A percentile compares a stretch with the other conserved stretches of the same genome.
phyloP scores from a whole-genome alignment of 208 protist species.

The Tritrichomonas musculus region DNA sequence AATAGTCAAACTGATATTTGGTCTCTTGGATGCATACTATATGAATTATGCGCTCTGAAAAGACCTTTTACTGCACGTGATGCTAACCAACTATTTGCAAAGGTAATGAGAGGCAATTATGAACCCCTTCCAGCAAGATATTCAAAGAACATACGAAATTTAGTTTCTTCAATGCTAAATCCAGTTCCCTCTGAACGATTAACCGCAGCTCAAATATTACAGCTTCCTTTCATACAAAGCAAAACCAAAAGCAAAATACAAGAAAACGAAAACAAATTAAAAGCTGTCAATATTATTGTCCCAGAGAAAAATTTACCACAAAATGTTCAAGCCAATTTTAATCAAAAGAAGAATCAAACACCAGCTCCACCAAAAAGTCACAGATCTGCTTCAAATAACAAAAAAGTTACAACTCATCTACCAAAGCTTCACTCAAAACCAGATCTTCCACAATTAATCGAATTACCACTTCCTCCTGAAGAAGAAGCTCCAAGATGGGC shows the following conservation, averaged over 20 bases:
- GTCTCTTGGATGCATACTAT: slow-evolving; percentile 57
- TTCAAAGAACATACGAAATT: background rate
- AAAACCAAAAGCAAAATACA: background rate
- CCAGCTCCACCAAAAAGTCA: too few species aligned
- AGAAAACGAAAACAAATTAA: background rate
- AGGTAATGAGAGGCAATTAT: background rate
- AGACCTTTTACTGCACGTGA: slow-evolving; percentile 46
- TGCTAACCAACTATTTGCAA: background rate
- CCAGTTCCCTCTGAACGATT: background rate
- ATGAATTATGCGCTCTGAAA: slow-evolving; percentile 48
- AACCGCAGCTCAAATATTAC: background rate
- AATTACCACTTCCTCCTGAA: background rate
- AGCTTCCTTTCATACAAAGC: background rate
- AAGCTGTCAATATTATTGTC: background rate
- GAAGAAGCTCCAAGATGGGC: slow-evolving; percentile 27
- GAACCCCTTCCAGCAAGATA: background rate
- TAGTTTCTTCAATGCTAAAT: background rate
- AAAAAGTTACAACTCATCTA: too few species aligned
- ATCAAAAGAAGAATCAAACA: too few species aligned
- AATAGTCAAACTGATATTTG: slow-evolving; percentile 53
- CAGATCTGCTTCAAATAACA: too few species aligned
- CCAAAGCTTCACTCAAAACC: background rate
- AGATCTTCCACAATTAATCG: background rate
- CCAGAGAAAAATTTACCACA: background rate
- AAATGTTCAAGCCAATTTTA: background rate